phyloP scores from a whole-genome alignment of 768 basidiomycete species.

The Mycena olivaceomarginata region DNA sequence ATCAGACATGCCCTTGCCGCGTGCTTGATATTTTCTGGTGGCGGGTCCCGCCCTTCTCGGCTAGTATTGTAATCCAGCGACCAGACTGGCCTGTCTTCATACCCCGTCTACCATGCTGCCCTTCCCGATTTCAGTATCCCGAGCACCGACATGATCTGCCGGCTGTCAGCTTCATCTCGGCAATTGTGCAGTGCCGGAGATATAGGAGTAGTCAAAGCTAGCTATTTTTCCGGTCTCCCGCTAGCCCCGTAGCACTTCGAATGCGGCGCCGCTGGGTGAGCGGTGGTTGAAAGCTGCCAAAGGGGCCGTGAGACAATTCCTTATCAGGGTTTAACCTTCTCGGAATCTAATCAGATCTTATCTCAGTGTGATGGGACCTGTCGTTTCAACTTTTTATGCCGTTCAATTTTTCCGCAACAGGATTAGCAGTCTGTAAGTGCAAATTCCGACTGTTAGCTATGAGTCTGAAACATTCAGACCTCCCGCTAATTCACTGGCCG shows the following conservation, averaged over 20 bases:
- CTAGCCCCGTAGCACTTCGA: constrained; percentile 3
- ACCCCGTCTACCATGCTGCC: background rate
- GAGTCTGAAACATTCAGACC: too few relatives aligned
- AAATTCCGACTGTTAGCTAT: background rate
- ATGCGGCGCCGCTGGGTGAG: background rate
- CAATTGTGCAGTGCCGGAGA: background rate
- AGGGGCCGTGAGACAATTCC: constrained; percentile 14
- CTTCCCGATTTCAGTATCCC: background rate
- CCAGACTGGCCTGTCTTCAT: too few relatives aligned
- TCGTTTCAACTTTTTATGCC: background rate
- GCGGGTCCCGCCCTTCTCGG: constrained; percentile 27
- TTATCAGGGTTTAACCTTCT: constrained; percentile 27
- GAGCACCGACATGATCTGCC: background rate
- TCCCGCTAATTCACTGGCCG: background rate
- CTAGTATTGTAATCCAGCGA: background rate
- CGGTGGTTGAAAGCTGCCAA: constrained; percentile 26
- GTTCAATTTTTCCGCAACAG: background rate
- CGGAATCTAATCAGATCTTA: constrained; percentile 36
- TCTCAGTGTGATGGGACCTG: constrained; percentile 21
- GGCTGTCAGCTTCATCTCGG: constrained; percentile 2
- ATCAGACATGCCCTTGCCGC: constrained; percentile 30
- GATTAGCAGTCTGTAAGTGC: background rate
- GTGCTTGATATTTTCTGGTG: constrained; percentile 20
- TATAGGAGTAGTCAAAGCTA: constrained; percentile 8
- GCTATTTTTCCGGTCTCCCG: background rate